Evolutionary conservation across 352 stramenopile genomes (phyloP), one percentile per base, ranked within the genome.

Genomic region (Pythium brassicae): DNA sequence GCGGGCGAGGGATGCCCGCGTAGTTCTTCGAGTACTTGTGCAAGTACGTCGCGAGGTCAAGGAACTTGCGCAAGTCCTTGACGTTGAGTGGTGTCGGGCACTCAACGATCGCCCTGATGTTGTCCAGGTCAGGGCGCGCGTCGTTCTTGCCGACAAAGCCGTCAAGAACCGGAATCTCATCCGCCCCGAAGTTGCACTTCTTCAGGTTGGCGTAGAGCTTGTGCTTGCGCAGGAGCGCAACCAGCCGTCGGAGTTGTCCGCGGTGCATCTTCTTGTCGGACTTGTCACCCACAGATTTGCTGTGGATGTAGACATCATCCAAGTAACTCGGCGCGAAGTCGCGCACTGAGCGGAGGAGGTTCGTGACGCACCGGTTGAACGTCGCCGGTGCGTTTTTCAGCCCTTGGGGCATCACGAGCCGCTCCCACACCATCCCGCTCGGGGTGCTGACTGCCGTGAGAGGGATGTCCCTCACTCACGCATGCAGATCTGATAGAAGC

Each of bases 11-110:
- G 1, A 63, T 0, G 25, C 20, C 20, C 0, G 47, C 44, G 32
- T 61, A 70, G 27, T 62, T 47, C 23, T 51, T 52, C 27, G 42
- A 53, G 53, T 74, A 71, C 39, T 58, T 61, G 26, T 64, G 53
- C 4, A 71, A 14, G 37, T 71, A 71, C 27, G 63, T 71, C 1
- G 58, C 48, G 0, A 68, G 15, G 3, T 55, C 55, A 1, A 71
- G 35, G 37, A 39, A 65, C 50, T 66, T 44, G 0, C 52, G 58
- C 1, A 71, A 8, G 3, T 65, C 29, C 20, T 48, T 66, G 49
- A 44, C 43, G 19, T 60, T 50, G n/a, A 35, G 25, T 0, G 40
- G 55, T 17, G 29, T 23, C 0, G 59, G 53, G 29, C 52, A 62
- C 1, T 52, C 8, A 3, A 22, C 37, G 27, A 71, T 69, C 1